Conservation (phyloP, 805 yeast genomes). For the Wickerhamomyces ciferrii region DNA sequence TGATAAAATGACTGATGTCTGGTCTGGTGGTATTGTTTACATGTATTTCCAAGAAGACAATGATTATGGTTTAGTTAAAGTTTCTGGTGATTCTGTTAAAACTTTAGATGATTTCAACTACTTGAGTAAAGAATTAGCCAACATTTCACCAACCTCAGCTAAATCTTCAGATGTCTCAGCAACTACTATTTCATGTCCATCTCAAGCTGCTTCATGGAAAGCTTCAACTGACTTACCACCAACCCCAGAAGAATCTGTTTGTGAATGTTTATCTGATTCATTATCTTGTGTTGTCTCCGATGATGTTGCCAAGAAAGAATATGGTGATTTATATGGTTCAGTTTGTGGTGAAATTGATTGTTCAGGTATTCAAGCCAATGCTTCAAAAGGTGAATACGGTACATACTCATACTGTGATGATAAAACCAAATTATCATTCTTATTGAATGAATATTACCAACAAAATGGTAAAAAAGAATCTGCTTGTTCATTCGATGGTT, state of each 20-base stretch:
- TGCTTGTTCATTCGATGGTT: constrained; percentile 71
- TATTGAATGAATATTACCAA: constrained; percentile 62
- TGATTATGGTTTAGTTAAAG: constrained; percentile 72
- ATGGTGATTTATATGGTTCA: constrained; percentile 50
- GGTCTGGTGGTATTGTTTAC: constrained; percentile 94
- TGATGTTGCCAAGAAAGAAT: constrained; percentile 47
- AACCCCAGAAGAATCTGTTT: constrained; percentile 61
- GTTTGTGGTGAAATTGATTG: constrained; percentile 61
- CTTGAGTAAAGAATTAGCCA: constrained; percentile 48
- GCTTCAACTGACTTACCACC: constrained; percentile 72
- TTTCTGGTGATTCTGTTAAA: constrained; percentile 42
- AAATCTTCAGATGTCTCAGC: constrained; percentile 31
- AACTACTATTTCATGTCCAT: constrained; percentile 40
- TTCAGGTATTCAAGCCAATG: constrained; percentile 55
- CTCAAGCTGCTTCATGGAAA: constrained; percentile 52
- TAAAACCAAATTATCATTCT: constrained; percentile 61
- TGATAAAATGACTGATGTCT: constrained; percentile 75
- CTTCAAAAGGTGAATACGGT: constrained; percentile 64
- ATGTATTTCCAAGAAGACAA: constrained; percentile 86
- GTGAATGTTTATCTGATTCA: constrained; percentile 54
- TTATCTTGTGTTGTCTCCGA: constrained; percentile 54
- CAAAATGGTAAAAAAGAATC: constrained; percentile 36
- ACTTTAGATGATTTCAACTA: constrained; percentile 58
- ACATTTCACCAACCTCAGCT: constrained; percentile 45
- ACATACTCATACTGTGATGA: constrained; percentile 68